Evolutionary conservation across 306 rosid genomes (phyloP), one percentile per base, ranked within the genome.

Genomic region (Pachyrhizus erosus): DNA sequence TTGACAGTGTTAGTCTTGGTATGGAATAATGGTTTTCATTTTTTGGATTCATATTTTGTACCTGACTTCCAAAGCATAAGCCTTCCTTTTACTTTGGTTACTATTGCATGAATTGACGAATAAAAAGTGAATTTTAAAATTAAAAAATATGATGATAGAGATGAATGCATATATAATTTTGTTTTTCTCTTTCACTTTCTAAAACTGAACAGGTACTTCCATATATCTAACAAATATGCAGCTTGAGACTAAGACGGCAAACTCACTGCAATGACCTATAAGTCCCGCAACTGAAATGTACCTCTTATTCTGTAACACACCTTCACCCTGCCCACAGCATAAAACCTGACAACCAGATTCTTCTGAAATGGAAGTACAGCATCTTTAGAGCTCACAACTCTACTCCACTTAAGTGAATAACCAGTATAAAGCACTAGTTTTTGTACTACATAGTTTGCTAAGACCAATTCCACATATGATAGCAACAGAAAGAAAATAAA

Each of bases 401-500:
- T 62, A 62, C 29, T 27, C 48, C 31, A 5, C n/a, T 31, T 49
- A 9, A 14, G 27, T 20, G 27, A 49, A 24, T 65, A 39, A 39
- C 14, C 70, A 66, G 9, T 20, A 39, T 39, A 67, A 29, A 55
- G 10, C 42, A 55, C 43, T 69, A 39, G 46, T 42, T 20, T 40
- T 23, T 1, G 15, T 27, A 45, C 21, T 69, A 67, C 51, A 4
- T 10, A 66, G 33, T 39, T 39, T 20, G 58, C 42, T 37, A 24
- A 49, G 3, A 79, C 20, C 20, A 65, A 18, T 40, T 27, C 40
- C 45, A 58, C 33, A 57, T 11, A 55, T 20, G 60, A 27, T 12
- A 39, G 49, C 78, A 31, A 57, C 24, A 21, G 64, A 80, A 42
- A 33, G 33, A 70, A 37, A 70, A 24, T 72, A 31, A 14, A 54